phyloP scores from a whole-genome alignment of 139 green algal genomes.

The Closterium sp. region DNA sequence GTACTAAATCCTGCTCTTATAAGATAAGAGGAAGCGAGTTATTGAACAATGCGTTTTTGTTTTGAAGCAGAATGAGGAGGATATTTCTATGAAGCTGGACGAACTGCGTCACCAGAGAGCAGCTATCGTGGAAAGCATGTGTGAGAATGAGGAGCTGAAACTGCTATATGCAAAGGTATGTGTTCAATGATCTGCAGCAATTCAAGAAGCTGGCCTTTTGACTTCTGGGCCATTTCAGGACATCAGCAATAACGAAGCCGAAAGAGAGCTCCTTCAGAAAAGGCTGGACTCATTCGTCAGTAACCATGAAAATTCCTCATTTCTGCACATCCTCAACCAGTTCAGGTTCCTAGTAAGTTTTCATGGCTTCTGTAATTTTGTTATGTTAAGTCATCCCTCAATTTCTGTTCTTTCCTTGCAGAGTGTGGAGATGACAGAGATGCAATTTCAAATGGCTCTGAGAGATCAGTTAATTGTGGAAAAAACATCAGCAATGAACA shows the following conservation, averaged over 20 bases:
- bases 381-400: neutral
- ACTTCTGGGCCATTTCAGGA: neutral
- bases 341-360: neutral
- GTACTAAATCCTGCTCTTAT: neutral
- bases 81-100: neutral
- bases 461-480: slow-evolving; percentile 45
- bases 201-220: neutral
- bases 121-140: neutral
- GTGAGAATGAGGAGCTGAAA: neutral
- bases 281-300: neutral
- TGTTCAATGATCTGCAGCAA: neutral
- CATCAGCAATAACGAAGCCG: neutral
- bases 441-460: slow-evolving; percentile 42
- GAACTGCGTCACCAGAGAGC: neutral
- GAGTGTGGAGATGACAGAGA: slow-evolving; percentile 31
- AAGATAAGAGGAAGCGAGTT: neutral
- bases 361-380: neutral
- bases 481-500: slow-evolving; percentile 18
- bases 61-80: neutral
- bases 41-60: neutral
- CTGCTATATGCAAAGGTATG: neutral
- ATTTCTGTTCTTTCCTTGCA: neutral
- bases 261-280: neutral
- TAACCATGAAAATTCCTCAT: neutral
- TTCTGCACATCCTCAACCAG: neutral